Evolutionary conservation across 768 basidiomycete species (phyloP), one percentile per base, ranked within the genome.

Genomic region (Dacryopinax spathularia): DNA sequence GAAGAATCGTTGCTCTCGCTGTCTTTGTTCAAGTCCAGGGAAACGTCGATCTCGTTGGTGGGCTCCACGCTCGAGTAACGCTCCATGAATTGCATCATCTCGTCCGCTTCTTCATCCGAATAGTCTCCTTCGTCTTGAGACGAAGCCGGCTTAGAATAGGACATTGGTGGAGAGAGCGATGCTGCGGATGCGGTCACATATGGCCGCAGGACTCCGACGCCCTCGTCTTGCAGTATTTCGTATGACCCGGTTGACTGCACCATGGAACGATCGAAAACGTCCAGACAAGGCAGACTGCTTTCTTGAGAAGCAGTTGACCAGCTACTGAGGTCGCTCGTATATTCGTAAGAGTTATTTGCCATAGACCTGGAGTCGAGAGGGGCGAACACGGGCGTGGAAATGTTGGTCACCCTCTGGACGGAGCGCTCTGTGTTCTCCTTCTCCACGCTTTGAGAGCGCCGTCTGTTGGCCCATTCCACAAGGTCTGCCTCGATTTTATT

Each of bases 71-170:
- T 56, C 10, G 48, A 56, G 29, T 56, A 56, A 27, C 29, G 48
- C 48, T 56, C 48, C 3, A 56, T 29, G 25, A 56, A 56, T 29
- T 29, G 48, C 48, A 56, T 56, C 48, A 56, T 56, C 48, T 56
- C 48, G 15, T 56, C 48, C 7, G 48, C 48, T 20, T 56, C 48
- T 18, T 56, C 48, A 25, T 56, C 48, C 2, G 48, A 56, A 18
- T 56, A 56, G 10, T 27, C 20, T 5, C 10, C 48, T 2, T 56
- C 48, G 25, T 56, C 48, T 22, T 31, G 48, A 7, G 48, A 25
- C 5, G 10, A 15, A 6, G 25, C 48, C 13, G 48, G 15, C 15
- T 15, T 56, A 9, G 13, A 13, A 31, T 56, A 29, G 5, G 10
- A 20, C 48, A 29, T 7, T 7, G 31, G 10, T 18, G 29, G 22